phyloP scores from a whole-genome alignment of 129 eudicot genomes.

The sunflower (Helianthus annuus) region DNA sequence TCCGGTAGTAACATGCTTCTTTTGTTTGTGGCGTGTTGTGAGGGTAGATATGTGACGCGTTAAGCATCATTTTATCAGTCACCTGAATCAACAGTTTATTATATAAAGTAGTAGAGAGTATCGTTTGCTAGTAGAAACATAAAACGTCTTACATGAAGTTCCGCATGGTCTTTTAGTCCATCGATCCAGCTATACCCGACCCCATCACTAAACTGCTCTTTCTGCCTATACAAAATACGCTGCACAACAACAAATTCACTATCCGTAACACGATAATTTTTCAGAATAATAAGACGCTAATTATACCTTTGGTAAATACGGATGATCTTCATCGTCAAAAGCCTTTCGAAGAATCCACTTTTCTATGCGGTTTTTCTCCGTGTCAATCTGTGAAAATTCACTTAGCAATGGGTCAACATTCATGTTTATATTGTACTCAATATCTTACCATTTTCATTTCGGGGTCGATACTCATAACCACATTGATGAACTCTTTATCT shows the following conservation, averaged over 20 bases:
- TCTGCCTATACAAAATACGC: slow-evolving; percentile 86
- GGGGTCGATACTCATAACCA: slow-evolving; percentile 11
- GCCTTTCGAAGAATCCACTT: slow-evolving; percentile 56
- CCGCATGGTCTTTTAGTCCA: slow-evolving; percentile 79
- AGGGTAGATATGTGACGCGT: slow-evolving; percentile 38
- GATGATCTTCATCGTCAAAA: slow-evolving; percentile 52
- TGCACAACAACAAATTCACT: slow-evolving; percentile 29
- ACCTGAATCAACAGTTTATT: slow-evolving; percentile 20
- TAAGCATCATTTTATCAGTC: slow-evolving; percentile 47
- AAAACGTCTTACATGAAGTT: slow-evolving; percentile 44
- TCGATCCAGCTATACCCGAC: slow-evolving; percentile 90
- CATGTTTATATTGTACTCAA: neutral
- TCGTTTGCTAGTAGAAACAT: neutral
- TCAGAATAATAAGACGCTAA: no score
- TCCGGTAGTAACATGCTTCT: slow-evolving; percentile 42
- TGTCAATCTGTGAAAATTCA: slow-evolving; percentile 31
- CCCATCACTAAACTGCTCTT: slow-evolving; percentile 87
- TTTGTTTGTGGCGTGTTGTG: slow-evolving; percentile 44
- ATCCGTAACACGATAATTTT: neutral
- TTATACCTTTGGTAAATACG: slow-evolving; percentile 90
- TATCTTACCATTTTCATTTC: slow-evolving; percentile 58
- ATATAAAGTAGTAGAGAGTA: neutral
- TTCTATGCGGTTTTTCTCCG: slow-evolving; percentile 42
- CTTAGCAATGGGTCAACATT: neutral
- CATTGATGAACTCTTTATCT: no score